Conservation (phyloP, 495 filamentous ascomycete species). For the Glutinoglossum americanum region DNA sequence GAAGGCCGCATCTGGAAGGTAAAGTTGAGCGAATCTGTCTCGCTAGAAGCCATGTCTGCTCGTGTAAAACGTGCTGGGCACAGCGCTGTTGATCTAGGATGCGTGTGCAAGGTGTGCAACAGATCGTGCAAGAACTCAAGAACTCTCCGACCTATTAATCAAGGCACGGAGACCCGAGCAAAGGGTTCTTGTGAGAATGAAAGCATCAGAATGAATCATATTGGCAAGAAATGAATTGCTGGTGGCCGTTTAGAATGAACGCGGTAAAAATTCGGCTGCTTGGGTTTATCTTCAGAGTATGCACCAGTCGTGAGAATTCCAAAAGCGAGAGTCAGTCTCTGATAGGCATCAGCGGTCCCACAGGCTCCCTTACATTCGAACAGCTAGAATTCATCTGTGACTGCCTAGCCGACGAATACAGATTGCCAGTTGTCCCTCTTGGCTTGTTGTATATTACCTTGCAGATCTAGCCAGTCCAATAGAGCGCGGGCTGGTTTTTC, state of each 20-base stretch:
- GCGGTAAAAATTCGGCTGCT: not conserved
- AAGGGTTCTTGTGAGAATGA: not conserved
- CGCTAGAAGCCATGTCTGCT: not conserved
- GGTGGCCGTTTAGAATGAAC: not conserved
- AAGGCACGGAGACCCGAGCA: not conserved
- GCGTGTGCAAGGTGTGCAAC: not conserved
- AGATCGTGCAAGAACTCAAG: not conserved
- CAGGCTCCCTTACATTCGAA: not conserved
- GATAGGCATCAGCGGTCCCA: not conserved
- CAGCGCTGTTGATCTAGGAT: not conserved
- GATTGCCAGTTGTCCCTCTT: constrained; percentile 1
- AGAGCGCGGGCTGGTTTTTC: not conserved
- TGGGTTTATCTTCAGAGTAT: not conserved
- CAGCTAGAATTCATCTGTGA: constrained; percentile 1
- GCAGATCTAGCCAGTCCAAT: not conserved
- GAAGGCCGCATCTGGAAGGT: constrained; percentile 1
- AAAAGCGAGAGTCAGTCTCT: not conserved
- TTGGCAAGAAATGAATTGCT: not conserved
- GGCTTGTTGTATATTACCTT: not conserved
- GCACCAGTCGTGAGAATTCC: not conserved
- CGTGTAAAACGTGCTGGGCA: not conserved
- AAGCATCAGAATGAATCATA: not conserved
- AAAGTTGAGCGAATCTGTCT: not conserved
- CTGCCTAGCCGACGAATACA: not conserved
- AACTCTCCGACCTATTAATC: not conserved